Evolutionary conservation across 768 basidiomycete genomes (phyloP), one percentile per base, ranked within the genome.

Genomic region (Tylopilus sp.): DNA sequence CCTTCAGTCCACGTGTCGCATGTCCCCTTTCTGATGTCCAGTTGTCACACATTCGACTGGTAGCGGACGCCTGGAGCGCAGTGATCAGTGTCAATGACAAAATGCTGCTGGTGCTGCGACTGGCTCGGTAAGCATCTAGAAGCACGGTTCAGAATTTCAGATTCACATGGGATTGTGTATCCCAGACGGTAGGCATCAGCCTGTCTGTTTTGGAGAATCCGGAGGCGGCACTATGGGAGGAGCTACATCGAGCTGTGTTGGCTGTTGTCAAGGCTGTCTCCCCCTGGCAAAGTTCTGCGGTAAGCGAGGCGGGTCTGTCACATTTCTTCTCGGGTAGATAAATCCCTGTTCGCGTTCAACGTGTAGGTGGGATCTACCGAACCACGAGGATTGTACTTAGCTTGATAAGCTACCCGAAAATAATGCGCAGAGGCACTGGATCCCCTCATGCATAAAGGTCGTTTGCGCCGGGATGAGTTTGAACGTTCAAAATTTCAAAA

Each of bases 401-500:
- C n/a, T n/a, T n/a, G n/a, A n/a, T n/a, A n/a, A n/a, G n/a, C n/a
- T n/a, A n/a, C n/a, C n/a, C n/a, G n/a, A n/a, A n/a, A n/a, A n/a
- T n/a, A n/a, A n/a, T n/a, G n/a, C n/a, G n/a, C n/a, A n/a, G n/a
- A n/a, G n/a, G n/a, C n/a, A n/a, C n/a, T n/a, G n/a, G n/a, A n/a
- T n/a, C n/a, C n/a, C n/a, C n/a, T n/a, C n/a, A n/a, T n/a, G n/a
- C n/a, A n/a, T n/a, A n/a, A n/a, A n/a, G n/a, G n/a, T n/a, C n/a
- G n/a, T n/a, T n/a, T n/a, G n/a, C n/a, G n/a, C n/a, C n/a, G 33
- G 62, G 80, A 81, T 82, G 81, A 79, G 63, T 21, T 21, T 13
- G n/a, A n/a, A n/a, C n/a, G n/a, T n/a, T n/a, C n/a, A n/a, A n/a
- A n/a, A n/a, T n/a, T n/a, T n/a, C n/a, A n/a, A n/a, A n/a, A n/a